Evolutionary conservation across 176 grass and related monocot species (phyloP), one percentile per base, ranked within the genome.

Genomic region (Carex pumila): DNA sequence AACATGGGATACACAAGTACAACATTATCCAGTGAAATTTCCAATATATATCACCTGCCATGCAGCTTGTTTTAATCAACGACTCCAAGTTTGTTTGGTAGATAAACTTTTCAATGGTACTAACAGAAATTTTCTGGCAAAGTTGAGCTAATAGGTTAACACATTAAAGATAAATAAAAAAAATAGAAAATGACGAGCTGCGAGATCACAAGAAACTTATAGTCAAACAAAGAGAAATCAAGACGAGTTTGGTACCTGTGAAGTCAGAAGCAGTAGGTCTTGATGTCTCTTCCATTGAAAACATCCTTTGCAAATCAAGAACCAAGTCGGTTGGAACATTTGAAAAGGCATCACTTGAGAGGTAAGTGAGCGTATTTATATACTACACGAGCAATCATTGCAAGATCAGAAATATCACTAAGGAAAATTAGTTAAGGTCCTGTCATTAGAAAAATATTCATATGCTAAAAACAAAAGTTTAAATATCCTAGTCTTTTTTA

Each of bases 281-380:
- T 55, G 93, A 90, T 50, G 69, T 54, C 79, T 88, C 91, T 88
- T 99, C 93, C 79, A 94, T 85, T 17, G 93, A 96, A 70, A 99
- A 77, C 91, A 99, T 94, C 68, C 87, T 96, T 96, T 92, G 91
- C 85, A 99, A 88, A 86, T 99, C 93, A 39, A 66, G 54, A 50
- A 92, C 63, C 88, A 99, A 89, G 60, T 96, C 97, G 17, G 71
- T 18, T 66, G 97, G 93, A 81, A 96, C 89, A 87, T 86, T 87
- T 17, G 90, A 95, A 58, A 96, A 99, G 34, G 91, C 87, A 90
- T 99, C 93, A 84, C 93, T 92, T 86, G 97, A 92, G 74, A 99
- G 88, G 83, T 96, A 94, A 36, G 88, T 87, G 87, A 99, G 70
- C n/a, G 88, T 85, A 89, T 99, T 99, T 84, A 86, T 99, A 52